Evolutionary conservation across 2,329 filamentous ascomycete genomes (phyloP).

Genomic region (Akanthomyces uredinophilus): DNA sequence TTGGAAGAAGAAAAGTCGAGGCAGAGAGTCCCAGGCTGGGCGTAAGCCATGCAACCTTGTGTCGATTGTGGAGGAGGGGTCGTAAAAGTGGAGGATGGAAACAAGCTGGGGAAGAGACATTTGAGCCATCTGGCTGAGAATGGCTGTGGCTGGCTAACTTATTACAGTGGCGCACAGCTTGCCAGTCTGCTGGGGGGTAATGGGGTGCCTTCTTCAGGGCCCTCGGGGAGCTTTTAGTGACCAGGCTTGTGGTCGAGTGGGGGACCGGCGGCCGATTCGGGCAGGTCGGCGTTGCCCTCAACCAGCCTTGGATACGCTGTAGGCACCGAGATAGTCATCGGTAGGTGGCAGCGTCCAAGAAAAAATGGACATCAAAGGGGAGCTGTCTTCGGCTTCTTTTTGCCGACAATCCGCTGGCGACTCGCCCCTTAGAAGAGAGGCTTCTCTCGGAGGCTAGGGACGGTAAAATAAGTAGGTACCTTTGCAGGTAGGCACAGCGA

Average conservation of each 20-base stretch:
- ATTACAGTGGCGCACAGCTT: not conserved
- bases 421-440: not conserved
- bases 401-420: not conserved
- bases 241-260: not conserved
- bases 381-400: no score
- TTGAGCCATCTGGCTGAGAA: not conserved
- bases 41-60: slow-evolving; percentile 9
- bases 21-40: not conserved
- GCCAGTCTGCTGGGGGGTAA: not conserved
- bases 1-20: not conserved
- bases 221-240: not conserved
- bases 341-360: not conserved
- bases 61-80: slow-evolving; percentile 9
- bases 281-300: slow-evolving; percentile 2
- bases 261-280: not conserved
- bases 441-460: not conserved
- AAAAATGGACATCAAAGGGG: not conserved
- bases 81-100: not conserved
- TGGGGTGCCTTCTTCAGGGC: not conserved
- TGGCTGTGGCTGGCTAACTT: no score
- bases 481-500: not conserved
- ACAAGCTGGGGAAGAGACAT: slow-evolving; percentile 7
- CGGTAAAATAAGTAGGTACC: no score
- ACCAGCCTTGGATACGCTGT: not conserved
- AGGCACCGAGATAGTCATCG: no score